Conservation (phyloP, 208 protist species). For the Herpetomonas samuelpessoai region DNA sequence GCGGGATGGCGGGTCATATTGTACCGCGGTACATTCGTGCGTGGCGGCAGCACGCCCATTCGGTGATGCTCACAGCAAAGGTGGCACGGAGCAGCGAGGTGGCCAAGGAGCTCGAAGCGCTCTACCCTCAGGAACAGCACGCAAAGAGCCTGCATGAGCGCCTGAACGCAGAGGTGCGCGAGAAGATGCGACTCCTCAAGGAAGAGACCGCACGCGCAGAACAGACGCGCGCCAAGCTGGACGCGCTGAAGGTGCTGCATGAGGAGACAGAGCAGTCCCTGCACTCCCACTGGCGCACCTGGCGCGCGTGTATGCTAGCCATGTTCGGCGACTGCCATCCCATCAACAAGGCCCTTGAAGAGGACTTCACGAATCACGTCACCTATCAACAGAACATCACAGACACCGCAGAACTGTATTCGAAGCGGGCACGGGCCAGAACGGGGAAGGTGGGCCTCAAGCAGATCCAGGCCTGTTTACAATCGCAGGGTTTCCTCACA, state of each 20-base stretch:
- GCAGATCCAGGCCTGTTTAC: slow-evolving; percentile 53
- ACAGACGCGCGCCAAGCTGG: slow-evolving; percentile 41
- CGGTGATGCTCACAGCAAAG: slow-evolving; percentile 60
- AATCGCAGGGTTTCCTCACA: slow-evolving; percentile 22
- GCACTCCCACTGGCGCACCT: slow-evolving; percentile 63
- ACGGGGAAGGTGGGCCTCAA: slow-evolving; percentile 45
- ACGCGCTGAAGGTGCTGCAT: slow-evolving; percentile 48
- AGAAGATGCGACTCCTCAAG: slow-evolving; percentile 64
- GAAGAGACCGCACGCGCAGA: slow-evolving; percentile 32
- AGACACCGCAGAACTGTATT: slow-evolving; percentile 60
- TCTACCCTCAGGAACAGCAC: slow-evolving; percentile 59
- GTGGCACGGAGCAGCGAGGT: slow-evolving; percentile 36
- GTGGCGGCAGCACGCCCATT: slow-evolving; percentile 81
- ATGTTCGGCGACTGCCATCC: slow-evolving; percentile 67
- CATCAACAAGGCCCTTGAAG: slow-evolving; percentile 22
- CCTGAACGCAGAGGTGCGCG: slow-evolving; percentile 59
- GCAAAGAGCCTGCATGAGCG: slow-evolving; percentile 63
- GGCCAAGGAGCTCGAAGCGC: slow-evolving; percentile 61
- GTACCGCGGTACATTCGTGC: slow-evolving; percentile 46
- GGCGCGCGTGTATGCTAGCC: slow-evolving; percentile 42
- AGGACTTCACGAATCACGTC: slow-evolving; percentile 22
- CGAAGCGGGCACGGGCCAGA: slow-evolving; percentile 50
- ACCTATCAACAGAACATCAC: slow-evolving; percentile 76
- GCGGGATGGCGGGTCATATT: slow-evolving; percentile 35
- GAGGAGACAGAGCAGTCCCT: slow-evolving; percentile 54